Evolutionary conservation across 1,284 basidiomycete genomes (phyloP), one percentile per base, ranked within the genome.

Genomic region (Pyrrhoderma lamaoense): DNA sequence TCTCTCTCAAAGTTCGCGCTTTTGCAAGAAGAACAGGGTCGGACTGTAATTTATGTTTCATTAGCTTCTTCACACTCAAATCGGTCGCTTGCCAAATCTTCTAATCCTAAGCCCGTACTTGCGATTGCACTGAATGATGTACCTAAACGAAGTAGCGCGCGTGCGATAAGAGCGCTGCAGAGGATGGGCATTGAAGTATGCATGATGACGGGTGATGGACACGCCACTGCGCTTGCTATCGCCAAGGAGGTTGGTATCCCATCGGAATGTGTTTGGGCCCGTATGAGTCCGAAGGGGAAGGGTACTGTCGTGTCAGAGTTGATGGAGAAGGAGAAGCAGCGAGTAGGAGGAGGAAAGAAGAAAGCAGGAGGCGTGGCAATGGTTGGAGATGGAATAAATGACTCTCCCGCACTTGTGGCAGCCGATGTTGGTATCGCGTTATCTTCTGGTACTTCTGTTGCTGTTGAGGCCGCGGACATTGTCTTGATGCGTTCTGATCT

Each of bases 341-440:
- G 16, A 37, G 9, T 16, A 11, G 35, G 35, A 40, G n/a, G 21
- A 22, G 38, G 38, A 8, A 22, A 40, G 5, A 40, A 16, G n/a
- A 22, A 18, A 14, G 38, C 16, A 18, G 80, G 77, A 21, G 85
- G 82, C 34, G 85, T 95, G 19, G 93, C 91, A 1, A 95, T 96
- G 93, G 93, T 99, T 45, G 96, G 96, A 18, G 96, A 99, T 66
- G 96, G 96, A 16, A 96, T 99, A 71, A 99, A 99, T 67, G 96
- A 99, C 65, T 95, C 93, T 0, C 95, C 94, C 0, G 96, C 95
- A 1, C 82, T 99, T 1, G 94, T 95, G 14, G 90, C 89, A 2
- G 91, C 95, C 0, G 91, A 92, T 1, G 87, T 99, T 27, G 96
- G 96, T 21, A 95, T 99, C 56, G 96, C 96, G 0, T 79, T 99